A percentile compares a stretch with the other conserved stretches of the same genome.
Conservation (phyloP, 2,329 filamentous ascomycete genomes). For the Hortaea sp. region DNA sequence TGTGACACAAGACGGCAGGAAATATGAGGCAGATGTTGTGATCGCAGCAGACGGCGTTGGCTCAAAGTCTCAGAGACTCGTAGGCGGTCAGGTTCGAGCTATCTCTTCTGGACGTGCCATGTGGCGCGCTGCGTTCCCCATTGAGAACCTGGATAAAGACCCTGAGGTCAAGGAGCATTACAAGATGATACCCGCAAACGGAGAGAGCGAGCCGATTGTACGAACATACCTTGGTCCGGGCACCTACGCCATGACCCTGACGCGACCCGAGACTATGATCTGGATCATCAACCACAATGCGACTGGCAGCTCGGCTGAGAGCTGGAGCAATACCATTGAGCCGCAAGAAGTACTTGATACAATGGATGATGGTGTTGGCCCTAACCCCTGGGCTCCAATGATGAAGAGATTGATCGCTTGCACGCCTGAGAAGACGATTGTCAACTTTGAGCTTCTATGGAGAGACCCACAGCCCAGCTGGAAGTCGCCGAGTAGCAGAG, state of each 20-base stretch:
- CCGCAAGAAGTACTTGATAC: slow-evolving; percentile 35
- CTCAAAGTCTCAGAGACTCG: slow-evolving; percentile 35
- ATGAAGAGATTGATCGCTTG: slow-evolving; percentile 36
- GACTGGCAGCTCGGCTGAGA: slow-evolving; percentile 35
- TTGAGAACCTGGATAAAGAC: slow-evolving; percentile 35
- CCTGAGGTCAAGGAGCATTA: slow-evolving; percentile 39
- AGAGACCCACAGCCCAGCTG: slow-evolving; percentile 25
- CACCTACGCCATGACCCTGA: slow-evolving; percentile 37
- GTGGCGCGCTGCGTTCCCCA: slow-evolving; percentile 27
- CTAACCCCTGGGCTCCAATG: slow-evolving; percentile 34
- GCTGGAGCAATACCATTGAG: slow-evolving; percentile 39
- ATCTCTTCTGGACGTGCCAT: slow-evolving; percentile 19
- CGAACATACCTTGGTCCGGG: slow-evolving; percentile 34
- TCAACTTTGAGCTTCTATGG: slow-evolving; percentile 42
- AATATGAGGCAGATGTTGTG: slow-evolving; percentile 32
- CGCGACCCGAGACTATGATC: slow-evolving; percentile 38
- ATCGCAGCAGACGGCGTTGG: slow-evolving; percentile 30
- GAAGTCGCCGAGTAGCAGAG: slow-evolving; percentile 14
- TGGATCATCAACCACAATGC: slow-evolving; percentile 42
- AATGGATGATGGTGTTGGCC: slow-evolving; percentile 36
- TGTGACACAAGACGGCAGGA: slow-evolving; percentile 28
- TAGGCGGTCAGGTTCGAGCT: slow-evolving; percentile 35
- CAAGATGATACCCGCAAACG: slow-evolving; percentile 28
- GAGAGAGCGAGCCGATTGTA: slow-evolving; percentile 31
- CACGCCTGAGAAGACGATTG: slow-evolving; percentile 36